Evolutionary conservation across 116 monocot genomes (phyloP), one percentile per base, ranked within the genome.

Genomic region (Phalaenopsis hybrid): DNA sequence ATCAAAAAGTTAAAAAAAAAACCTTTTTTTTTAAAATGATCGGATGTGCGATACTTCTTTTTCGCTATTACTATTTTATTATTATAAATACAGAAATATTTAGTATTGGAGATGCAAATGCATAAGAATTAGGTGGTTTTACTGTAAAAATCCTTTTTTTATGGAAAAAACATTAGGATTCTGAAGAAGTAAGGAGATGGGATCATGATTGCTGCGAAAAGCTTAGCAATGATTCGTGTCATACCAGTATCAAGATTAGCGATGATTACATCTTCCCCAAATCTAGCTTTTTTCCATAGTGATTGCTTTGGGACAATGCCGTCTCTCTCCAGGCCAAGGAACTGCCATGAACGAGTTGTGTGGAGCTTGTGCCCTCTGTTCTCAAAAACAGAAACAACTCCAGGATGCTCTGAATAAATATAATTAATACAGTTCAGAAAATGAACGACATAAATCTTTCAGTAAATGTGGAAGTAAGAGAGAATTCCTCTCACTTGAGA

Each of bases 291-390:
- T 5, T 6, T 81, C 96, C 94, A 96, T 7, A 89, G 44, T 0
- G 96, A 94, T 21, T 83, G n/a, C 1, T 37, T 16, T 0, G 86
- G 84, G 4, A 92, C 81, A 12, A 16, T 25, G 9, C 90, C 90
- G 25, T 83, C 57, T 34, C 41, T 82, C 87, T 94, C 92, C 37
- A 96, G 81, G 2, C 41, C 41, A 41, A 94, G 77, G 61, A 94
- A 93, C 13, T 88, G 69, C 96, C 96, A 96, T 25, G 92, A 89
- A n/a, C 75, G 88, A 20, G 96, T 96, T 6, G 96, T 96, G 67
- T 90, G 92, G 18, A 91, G 80, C 84, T 84, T 78, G 15, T 81
- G 83, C 12, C 65, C 84, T 80, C 81, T 85, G 78, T 88, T 91
- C 9, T 80, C 85, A 58, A 94, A 96, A 57, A 96, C 91, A 51